phyloP scores from a whole-genome alignment of 2,329 filamentous ascomycete genomes.

The Epicoccum sorghinum region DNA sequence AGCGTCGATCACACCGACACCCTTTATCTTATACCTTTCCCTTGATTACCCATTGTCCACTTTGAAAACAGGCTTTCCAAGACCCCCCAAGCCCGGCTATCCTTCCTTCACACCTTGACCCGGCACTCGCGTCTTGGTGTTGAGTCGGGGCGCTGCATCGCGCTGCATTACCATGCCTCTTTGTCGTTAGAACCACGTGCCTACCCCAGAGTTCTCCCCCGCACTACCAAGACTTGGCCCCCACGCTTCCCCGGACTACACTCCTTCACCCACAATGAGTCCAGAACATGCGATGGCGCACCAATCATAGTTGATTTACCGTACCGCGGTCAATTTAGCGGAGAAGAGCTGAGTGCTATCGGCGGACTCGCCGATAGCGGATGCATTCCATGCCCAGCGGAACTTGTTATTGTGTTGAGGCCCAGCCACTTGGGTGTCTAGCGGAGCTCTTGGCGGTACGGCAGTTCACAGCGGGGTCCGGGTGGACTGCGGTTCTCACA shows the following conservation, averaged over 20 bases:
- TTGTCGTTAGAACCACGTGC: constrained; percentile 4
- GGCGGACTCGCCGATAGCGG: constrained; percentile 8
- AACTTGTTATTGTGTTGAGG: constrained; percentile 2
- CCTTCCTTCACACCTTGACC: constrained; percentile 11
- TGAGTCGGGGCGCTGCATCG: not conserved
- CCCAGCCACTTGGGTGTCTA: constrained; percentile 12
- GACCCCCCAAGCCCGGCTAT: constrained; percentile 3
- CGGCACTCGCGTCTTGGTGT: constrained; percentile 5
- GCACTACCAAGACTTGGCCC: constrained; percentile 4
- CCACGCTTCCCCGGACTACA: constrained; percentile 15
- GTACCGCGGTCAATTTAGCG: not conserved
- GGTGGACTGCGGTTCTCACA: constrained; percentile 5
- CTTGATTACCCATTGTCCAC: not conserved
- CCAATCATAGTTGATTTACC: not conserved
- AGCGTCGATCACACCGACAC: not conserved
- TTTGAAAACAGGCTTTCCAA: constrained; percentile 1
- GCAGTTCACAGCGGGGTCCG: not conserved
- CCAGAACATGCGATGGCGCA: not conserved
- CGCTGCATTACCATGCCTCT: not conserved
- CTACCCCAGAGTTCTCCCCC: constrained; percentile 14
- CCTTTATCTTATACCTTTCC: constrained; percentile 1
- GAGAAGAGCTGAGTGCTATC: not conserved
- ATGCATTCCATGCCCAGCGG: not conserved
- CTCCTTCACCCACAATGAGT: not conserved
- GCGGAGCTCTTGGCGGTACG: constrained; percentile 9